phyloP scores from a whole-genome alignment of 768 basidiomycete species.

The Cystobasidium onofrii region DNA sequence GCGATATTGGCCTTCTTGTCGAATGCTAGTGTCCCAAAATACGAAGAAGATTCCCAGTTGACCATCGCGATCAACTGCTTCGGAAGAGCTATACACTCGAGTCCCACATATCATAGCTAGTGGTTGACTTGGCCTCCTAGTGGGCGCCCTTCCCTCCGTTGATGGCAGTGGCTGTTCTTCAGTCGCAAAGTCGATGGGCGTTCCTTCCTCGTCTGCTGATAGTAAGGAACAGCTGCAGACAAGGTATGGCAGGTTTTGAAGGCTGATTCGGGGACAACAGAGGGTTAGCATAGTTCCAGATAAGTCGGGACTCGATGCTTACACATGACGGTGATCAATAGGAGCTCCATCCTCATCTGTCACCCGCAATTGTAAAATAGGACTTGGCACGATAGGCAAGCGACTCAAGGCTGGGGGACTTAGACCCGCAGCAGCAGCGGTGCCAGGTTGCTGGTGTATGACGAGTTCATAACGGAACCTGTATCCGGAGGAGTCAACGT shows the following conservation, averaged over 20 bases:
- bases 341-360: conserved; percentile 11
- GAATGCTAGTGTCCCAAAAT: conserved; percentile 21
- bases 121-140: background rate
- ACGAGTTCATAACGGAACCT: conserved; percentile 22
- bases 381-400: conserved; percentile 30
- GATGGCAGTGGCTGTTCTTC: background rate
- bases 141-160: background rate
- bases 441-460: conserved; percentile 28
- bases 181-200: background rate
- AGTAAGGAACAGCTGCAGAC: conserved; percentile 21
- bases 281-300: background rate
- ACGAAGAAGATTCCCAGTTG: conserved; percentile 21
- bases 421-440: conserved; percentile 26
- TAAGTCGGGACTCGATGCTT: background rate
- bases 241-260: conserved; percentile 20
- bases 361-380: conserved; percentile 20
- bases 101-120: conserved; percentile 29
- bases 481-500: background rate
- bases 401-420: conserved; percentile 13
- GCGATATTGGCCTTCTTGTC: conserved; percentile 27
- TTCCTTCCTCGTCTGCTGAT: background rate
- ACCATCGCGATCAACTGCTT: conserved; percentile 4
- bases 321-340: conserved; percentile 5
- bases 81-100: conserved; percentile 4
- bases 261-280: background rate